Conservation (phyloP, 2,329 filamentous ascomycete genomes). For the Arthrobotrys conoides region DNA sequence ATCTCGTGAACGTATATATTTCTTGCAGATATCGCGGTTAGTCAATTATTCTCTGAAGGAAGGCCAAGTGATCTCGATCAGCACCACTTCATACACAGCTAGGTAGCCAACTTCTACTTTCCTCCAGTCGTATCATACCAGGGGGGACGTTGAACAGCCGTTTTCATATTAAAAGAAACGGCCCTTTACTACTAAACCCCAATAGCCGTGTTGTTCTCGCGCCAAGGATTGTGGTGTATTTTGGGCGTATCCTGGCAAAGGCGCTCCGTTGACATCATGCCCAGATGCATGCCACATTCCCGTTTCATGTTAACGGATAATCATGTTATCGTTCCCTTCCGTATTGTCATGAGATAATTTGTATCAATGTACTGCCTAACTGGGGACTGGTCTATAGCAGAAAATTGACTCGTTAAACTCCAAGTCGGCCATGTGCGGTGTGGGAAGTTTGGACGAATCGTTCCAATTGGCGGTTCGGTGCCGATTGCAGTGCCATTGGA, state of each 20-base stretch:
- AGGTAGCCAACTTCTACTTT: constrained; percentile 47
- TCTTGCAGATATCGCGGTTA: constrained; percentile 15
- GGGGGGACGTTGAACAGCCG: constrained; percentile 19
- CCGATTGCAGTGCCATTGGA: constrained; percentile 32
- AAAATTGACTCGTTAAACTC: constrained; percentile 19
- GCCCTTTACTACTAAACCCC: constrained; percentile 19
- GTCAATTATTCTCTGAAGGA: constrained; percentile 40
- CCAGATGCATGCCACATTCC: constrained; percentile 57
- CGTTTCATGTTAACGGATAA: constrained; percentile 40
- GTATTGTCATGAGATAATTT: constrained; percentile 30
- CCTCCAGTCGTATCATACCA: constrained; percentile 10
- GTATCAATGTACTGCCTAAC: constrained; percentile 45
- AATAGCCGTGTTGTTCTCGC: constrained; percentile 47
- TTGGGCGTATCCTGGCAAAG: constrained; percentile 26
- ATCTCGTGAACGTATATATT: neutral
- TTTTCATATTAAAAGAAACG: constrained; percentile 34
- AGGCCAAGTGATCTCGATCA: constrained; percentile 28
- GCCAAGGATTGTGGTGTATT: constrained; percentile 54
- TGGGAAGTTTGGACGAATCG: constrained; percentile 25
- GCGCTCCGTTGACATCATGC: constrained; percentile 51
- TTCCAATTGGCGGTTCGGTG: constrained; percentile 26
- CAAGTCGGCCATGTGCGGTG: constrained; percentile 8
- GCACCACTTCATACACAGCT: constrained; percentile 44
- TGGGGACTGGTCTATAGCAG: constrained; percentile 9
- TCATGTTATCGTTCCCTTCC: constrained; percentile 30